Base-by-base conservation (phyloP, 768 basidiomycete species). In the Stropharia rugosoannulata region DNA sequence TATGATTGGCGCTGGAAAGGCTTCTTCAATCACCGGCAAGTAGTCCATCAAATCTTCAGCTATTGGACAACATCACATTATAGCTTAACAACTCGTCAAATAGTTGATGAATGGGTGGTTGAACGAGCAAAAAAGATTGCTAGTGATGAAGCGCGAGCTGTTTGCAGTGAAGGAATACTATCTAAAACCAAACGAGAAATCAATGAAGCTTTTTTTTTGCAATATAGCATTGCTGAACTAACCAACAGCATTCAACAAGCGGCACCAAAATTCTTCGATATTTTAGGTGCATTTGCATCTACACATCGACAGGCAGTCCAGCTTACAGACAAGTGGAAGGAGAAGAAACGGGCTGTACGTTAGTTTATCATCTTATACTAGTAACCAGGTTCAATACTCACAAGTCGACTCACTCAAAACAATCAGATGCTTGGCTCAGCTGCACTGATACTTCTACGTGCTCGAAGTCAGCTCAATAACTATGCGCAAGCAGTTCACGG, bases 381-480 rank as follows among this genome's bases (percentile, higher is more conserved):
- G n/a, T n/a, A n/a, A n/a, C n/a, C n/a, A n/a, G n/a, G n/a, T n/a
- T n/a, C n/a, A n/a, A n/a, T n/a, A 29, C 27, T 29, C 29, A 15
- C 32, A 49, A 12, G 49, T 22, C 3, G 27, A 52, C 13, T 37
- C 49, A 5, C n/a, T n/a, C n/a, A n/a, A n/a, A n/a, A n/a, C n/a
- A n/a, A n/a, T n/a, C 39, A 74, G 68, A 48, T 67, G 9, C 43
- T 65, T 1, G 63, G 66, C 1, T 59, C 60, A 4, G 55, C 62
- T 1, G 47, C 59, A 0, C 44, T 68, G 0, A 48, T 51, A 0
- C 54, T 57, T 12, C 63, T 72, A 11, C 55, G 62, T 4, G 65
- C 66, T 52, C 65, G 60, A n/a, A 72, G 70, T 51, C 65, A 68
- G 25, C 51, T 42, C 0, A 74, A 75, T 54, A 74, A 68, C 57